A percentile compares a stretch with the other conserved stretches of the same genome.
Conservation (phyloP, 2,329 filamentous ascomycete species). For the Chaetomium sp. region DNA sequence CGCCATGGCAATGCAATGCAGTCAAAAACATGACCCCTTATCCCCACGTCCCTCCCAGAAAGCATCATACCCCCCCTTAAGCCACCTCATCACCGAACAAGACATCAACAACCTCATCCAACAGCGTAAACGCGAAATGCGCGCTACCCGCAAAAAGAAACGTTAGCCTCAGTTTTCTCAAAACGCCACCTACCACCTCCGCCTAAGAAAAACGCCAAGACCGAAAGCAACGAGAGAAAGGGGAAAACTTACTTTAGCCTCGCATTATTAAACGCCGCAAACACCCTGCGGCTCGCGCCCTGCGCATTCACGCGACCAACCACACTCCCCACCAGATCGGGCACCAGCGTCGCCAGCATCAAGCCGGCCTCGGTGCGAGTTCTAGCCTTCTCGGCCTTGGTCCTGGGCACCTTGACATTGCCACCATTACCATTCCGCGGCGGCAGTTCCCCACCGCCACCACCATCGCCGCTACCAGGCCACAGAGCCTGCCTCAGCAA, state of each 20-base stretch:
- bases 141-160: conserved; percentile 48
- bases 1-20: neutral
- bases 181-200: neutral
- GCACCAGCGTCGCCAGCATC: conserved; percentile 85
- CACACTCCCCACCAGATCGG: conserved; percentile 88
- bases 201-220: neutral
- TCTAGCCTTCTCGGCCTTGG: conserved; percentile 71
- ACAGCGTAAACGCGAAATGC: conserved; percentile 69
- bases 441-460: conserved; percentile 49
- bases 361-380: conserved; percentile 85
- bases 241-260: conserved; percentile 73
- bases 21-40: neutral
- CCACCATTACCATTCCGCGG: neutral
- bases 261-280: conserved; percentile 88
- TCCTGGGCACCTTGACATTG: conserved; percentile 54
- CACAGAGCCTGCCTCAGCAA: conserved; percentile 78
- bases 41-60: neutral
- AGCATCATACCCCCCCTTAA: conserved; percentile 18
- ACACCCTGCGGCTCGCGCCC: conserved; percentile 82
- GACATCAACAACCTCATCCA: conserved; percentile 70
- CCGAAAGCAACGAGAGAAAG: neutral
- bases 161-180: conserved; percentile 15
- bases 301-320: conserved; percentile 92
- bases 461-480: conserved; percentile 56
- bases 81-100: conserved; percentile 51